phyloP scores from a whole-genome alignment of 768 basidiomycete species.

The Crassisporium funariophilum region DNA sequence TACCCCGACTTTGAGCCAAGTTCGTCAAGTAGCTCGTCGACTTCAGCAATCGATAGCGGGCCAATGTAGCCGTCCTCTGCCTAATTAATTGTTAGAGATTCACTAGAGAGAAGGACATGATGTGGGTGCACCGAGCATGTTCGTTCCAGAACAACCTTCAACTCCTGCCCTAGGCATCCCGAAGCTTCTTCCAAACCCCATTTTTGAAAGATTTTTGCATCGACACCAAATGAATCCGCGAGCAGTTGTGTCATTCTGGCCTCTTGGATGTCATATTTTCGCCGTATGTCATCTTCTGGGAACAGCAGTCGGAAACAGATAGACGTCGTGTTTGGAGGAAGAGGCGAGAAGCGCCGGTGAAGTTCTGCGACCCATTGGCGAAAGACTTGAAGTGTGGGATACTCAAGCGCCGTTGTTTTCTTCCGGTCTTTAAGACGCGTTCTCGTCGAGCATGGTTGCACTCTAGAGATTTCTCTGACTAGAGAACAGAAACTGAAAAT shows the following conservation, averaged over 20 bases:
- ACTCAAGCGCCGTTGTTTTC: slow-evolving; percentile 23
- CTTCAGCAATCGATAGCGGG: slow-evolving; percentile 43
- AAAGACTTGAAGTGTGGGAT: slow-evolving; percentile 44
- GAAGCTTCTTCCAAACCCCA: slow-evolving; percentile 46
- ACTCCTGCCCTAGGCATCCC: slow-evolving; percentile 75
- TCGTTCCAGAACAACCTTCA: slow-evolving; percentile 47
- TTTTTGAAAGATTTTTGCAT: slow-evolving; percentile 28
- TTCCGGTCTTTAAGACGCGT: slow-evolving; percentile 7
- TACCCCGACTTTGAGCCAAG: slow-evolving; percentile 69
- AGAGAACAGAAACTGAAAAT: too few relatives aligned
- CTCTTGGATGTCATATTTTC: slow-evolving; percentile 79
- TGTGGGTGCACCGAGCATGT: slow-evolving; percentile 38
- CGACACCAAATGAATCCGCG: slow-evolving; percentile 46
- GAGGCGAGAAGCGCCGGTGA: slow-evolving; percentile 42
- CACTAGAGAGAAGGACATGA: not conserved
- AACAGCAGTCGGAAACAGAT: slow-evolving; percentile 78
- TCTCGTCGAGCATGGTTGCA: too few relatives aligned
- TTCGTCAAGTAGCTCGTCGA: slow-evolving; percentile 73
- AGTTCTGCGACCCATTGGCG: slow-evolving; percentile 47
- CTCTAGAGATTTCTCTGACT: too few relatives aligned
- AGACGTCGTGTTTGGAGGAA: slow-evolving; percentile 55
- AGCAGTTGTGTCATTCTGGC: slow-evolving; percentile 54
- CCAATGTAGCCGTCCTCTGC: slow-evolving; percentile 36
- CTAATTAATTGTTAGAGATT: slow-evolving; percentile 13
- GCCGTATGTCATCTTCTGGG: slow-evolving; percentile 72